phyloP scores from a whole-genome alignment of 1,284 basidiomycete species.

The Ganoderma meredithae region DNA sequence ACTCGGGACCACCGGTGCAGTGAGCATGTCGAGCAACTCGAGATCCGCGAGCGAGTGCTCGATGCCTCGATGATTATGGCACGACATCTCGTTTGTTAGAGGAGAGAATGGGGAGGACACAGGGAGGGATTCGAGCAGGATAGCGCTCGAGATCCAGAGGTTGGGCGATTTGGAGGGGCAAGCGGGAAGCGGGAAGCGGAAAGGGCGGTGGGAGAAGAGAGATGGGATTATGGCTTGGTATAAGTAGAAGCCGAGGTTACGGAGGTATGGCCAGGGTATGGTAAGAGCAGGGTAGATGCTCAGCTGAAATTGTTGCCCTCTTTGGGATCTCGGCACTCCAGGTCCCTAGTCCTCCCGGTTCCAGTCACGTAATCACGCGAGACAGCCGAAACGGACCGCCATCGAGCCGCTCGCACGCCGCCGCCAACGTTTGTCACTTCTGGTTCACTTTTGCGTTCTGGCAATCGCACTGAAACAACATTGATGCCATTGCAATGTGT shows the following conservation, averaged over 20 bases:
- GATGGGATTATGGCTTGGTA: conserved; percentile 16
- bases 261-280: conserved; percentile 6
- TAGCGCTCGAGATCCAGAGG: neutral
- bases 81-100: conserved; percentile 10
- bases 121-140: conserved; percentile 7
- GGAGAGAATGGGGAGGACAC: conserved; percentile 6
- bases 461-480: too few relatives aligned
- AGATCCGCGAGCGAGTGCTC: conserved; percentile 47
- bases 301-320: conserved; percentile 17
- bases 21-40: conserved; percentile 59
- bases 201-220: conserved; percentile 12
- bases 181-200: conserved; percentile 17
- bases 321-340: conserved; percentile 10
- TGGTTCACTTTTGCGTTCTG: too few relatives aligned
- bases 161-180: neutral
- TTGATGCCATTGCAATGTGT: too few relatives aligned
- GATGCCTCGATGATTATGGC: conserved; percentile 36
- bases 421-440: neutral
- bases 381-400: neutral
- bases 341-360: conserved; percentile 8
- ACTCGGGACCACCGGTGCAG: conserved; percentile 48
- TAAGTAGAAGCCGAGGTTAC: conserved; percentile 18
- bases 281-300: conserved; percentile 4
- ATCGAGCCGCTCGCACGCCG: neutral
- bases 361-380: conserved; percentile 33